Evolutionary conservation across 2,329 filamentous ascomycete species (phyloP).

Genomic region (Fusarium xyrophilum): DNA sequence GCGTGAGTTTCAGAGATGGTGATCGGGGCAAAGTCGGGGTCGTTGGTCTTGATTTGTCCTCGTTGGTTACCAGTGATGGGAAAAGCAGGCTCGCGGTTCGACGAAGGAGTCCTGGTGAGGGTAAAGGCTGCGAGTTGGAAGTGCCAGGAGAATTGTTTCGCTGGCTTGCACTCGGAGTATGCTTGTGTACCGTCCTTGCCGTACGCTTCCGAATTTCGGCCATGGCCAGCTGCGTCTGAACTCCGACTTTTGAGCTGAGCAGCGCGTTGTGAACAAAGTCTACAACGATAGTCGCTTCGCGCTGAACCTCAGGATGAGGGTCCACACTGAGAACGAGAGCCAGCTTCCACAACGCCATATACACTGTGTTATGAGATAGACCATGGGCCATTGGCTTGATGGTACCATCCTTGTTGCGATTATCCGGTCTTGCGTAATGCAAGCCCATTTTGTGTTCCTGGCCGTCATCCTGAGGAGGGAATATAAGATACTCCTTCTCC

Average conservation of each 20-base stretch:
- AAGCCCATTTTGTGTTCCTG: constrained; percentile 67
- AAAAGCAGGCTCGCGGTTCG: constrained; percentile 70
- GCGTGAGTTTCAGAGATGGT: constrained; percentile 48
- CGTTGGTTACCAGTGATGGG: constrained; percentile 61
- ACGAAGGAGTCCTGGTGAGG: constrained; percentile 65
- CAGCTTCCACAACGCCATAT: constrained; percentile 93
- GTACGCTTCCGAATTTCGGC: constrained; percentile 70
- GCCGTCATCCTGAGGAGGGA: constrained; percentile 62
- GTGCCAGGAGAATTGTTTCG: constrained; percentile 52
- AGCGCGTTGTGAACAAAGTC: constrained; percentile 84
- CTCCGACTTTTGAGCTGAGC: constrained; percentile 76
- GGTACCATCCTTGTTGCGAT: constrained; percentile 63
- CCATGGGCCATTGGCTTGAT: constrained; percentile 65
- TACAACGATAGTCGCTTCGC: constrained; percentile 82
- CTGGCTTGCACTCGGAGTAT: constrained; percentile 51
- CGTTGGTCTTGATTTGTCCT: constrained; percentile 51
- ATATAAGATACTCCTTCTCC: constrained; percentile 73
- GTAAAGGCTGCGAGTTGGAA: constrained; percentile 53
- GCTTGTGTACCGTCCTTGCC: constrained; percentile 55
- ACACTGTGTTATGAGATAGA: constrained; percentile 85
- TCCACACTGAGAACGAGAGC: constrained; percentile 89
- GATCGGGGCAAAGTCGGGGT: constrained; percentile 41
- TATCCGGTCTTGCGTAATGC: constrained; percentile 64
- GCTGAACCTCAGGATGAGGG: constrained; percentile 90
- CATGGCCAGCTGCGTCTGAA: constrained; percentile 73